Evolutionary conservation across 2,329 filamentous ascomycete genomes (phyloP), one percentile per base, ranked within the genome.

Genomic region (Colletotrichum tofieldiae): DNA sequence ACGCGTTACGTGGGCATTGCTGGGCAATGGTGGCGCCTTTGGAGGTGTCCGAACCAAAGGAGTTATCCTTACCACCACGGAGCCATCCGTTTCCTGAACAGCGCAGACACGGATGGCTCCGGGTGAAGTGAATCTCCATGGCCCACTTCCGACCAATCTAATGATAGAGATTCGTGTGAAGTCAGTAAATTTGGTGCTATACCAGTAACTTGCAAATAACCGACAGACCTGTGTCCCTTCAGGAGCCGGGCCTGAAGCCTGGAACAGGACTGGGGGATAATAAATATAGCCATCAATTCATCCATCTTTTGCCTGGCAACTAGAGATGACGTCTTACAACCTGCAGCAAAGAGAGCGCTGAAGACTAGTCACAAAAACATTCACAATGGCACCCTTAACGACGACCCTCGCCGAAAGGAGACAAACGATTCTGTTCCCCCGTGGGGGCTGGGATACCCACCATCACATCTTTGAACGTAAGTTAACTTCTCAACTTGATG

Each of bases 381-480:
- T 37, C 14, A 45, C 67, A 18, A 72, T 72, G 70, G 54, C 60
- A 5, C 45, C 65, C 26, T 58, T 55, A 18, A 60, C 54, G 20
- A 60, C 60, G 6, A 49, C 60, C 9, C 16, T 16, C 23, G 52
- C 7, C 26, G 45, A 47, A 2, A 29, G 16, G 20, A 45, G 12
- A 4, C 11, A 47, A 0, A 4, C 8, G 0, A 32, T 45, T 4
- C 29, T 80, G 7, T 79, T 81, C 56, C 79, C 79, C 1, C 69
- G 75, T 37, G 78, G 77, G 0, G 78, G 77, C 26, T 80, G 79
- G 78, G 78, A 80, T 32, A 32, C 78, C 26, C 79, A 81, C 39
- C 77, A 81, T 58, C 78, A 81, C 62, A 80, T 81, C 29, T 81
- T 80, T 61, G 78, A 81, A 12, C 78, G 79, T 80, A 75, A 67